phyloP scores from a whole-genome alignment of 352 stramenopile species.

The Pythium sukuiense region DNA sequence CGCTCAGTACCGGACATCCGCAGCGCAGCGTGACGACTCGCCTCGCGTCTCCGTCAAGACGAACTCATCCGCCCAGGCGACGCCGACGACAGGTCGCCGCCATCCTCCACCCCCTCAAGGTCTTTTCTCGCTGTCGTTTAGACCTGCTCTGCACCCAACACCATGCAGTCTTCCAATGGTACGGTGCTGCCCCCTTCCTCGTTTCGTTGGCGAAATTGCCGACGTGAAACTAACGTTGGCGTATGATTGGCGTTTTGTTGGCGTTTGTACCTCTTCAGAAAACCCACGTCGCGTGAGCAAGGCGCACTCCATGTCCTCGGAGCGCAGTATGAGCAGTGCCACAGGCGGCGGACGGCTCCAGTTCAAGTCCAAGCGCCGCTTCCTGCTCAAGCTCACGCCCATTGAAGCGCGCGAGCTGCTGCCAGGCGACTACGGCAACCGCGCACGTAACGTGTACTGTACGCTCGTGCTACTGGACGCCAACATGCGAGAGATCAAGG shows the following conservation, averaged over 20 bases:
- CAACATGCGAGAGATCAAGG: slow-evolving; percentile 85
- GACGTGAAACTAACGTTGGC: neutral
- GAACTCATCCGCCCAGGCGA: too few species aligned
- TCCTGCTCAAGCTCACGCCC: slow-evolving; percentile 82
- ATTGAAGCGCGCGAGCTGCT: slow-evolving; percentile 79
- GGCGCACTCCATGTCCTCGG: slow-evolving; percentile 18
- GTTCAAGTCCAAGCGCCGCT: slow-evolving; percentile 75
- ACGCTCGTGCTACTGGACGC: slow-evolving; percentile 83
- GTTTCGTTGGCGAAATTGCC: neutral
- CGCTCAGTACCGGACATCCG: too few species aligned
- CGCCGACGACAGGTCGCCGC: too few species aligned
- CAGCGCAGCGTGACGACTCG: too few species aligned
- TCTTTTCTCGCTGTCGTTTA: too few species aligned
- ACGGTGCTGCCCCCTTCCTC: neutral
- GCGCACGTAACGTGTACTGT: slow-evolving; percentile 75
- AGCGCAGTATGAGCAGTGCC: slow-evolving; percentile 17
- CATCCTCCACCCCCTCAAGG: too few species aligned
- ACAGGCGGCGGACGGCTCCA: slow-evolving; percentile 14
- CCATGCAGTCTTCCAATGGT: slow-evolving; percentile 2
- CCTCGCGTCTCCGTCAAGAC: too few species aligned
- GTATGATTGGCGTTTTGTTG: slow-evolving; percentile 9
- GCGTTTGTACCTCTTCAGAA: slow-evolving; percentile 11
- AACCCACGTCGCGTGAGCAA: slow-evolving; percentile 18
- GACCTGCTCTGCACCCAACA: neutral
- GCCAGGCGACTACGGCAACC: slow-evolving; percentile 46